These are phyloP conservation scores for Penicillium aurantiogriseum DNA, from an alignment of 2,329 filamentous ascomycete species.

Conservation along the genomic window DNA sequence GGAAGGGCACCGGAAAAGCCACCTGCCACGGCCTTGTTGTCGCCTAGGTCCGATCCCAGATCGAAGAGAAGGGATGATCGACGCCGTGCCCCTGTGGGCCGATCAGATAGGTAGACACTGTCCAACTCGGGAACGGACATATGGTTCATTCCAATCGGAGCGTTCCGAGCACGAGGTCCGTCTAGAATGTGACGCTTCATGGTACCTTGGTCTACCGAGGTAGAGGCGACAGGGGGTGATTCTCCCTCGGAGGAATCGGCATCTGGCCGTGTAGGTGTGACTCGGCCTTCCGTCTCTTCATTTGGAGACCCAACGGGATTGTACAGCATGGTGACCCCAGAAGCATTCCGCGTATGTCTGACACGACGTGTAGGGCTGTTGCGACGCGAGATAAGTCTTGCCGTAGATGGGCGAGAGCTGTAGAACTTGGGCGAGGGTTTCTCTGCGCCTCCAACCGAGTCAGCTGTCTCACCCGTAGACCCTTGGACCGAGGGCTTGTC, in stretches of 20 bases:
- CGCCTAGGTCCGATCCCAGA: constrained; percentile 69
- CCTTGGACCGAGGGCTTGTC: constrained; percentile 24
- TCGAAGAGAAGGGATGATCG: constrained; percentile 69
- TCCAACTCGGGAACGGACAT: constrained; percentile 58
- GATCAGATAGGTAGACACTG: constrained; percentile 52
- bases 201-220: constrained; percentile 41
- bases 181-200: constrained; percentile 41
- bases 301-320: constrained; percentile 58
- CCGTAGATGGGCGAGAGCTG: constrained; percentile 44
- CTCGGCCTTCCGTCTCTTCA: constrained; percentile 35
- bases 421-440: constrained; percentile 36
- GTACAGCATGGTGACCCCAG: constrained; percentile 80
- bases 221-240: constrained; percentile 39
- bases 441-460: constrained; percentile 18
- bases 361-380: constrained; percentile 38
- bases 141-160: constrained; percentile 53
- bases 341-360: constrained; percentile 69
- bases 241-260: constrained; percentile 33
- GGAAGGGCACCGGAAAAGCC: constrained; percentile 64
- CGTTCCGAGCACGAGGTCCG: constrained; percentile 54
- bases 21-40: constrained; percentile 60
- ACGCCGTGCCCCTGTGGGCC: constrained; percentile 35
- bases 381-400: constrained; percentile 39
- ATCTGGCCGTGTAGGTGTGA: constrained; percentile 20
- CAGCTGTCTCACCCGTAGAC: constrained; percentile 16